Conservation (phyloP, 495 filamentous ascomycete genomes). For the Aspergillus baeticus region DNA sequence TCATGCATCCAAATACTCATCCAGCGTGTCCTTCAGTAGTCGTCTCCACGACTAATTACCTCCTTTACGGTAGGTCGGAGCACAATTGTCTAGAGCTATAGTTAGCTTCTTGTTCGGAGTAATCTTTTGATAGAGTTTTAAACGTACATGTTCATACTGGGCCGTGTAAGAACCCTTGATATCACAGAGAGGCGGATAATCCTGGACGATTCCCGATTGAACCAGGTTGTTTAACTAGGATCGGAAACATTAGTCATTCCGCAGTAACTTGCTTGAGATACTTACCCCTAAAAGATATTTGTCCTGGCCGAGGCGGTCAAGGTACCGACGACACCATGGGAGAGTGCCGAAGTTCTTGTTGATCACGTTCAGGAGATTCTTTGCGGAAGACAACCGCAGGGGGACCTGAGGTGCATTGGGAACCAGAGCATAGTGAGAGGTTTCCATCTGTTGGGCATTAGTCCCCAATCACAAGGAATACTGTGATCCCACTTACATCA, state of each 20-base stretch:
- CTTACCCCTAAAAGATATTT: conserved; percentile 83
- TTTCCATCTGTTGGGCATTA: conserved; percentile 52
- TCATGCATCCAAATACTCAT: conserved; percentile 3
- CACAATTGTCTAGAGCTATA: conserved; percentile 67
- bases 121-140: neutral
- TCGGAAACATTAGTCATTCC: conserved; percentile 22
- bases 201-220: conserved; percentile 77
- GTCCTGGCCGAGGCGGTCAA: conserved; percentile 82
- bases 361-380: conserved; percentile 79
- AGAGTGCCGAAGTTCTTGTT: conserved; percentile 91
- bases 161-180: conserved; percentile 94
- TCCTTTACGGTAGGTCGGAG: conserved; percentile 88
- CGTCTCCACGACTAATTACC: conserved; percentile 87
- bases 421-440: conserved; percentile 72
- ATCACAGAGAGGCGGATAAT: conserved; percentile 86
- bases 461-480: neutral
- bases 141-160: conserved; percentile 88
- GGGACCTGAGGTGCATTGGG: conserved; percentile 64
- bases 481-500: conserved; percentile 52
- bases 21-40: conserved; percentile 57
- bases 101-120: conserved; percentile 21
- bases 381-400: conserved; percentile 71
- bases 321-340: conserved; percentile 81
- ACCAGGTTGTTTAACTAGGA: conserved; percentile 84
- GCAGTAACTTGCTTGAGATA: conserved; percentile 4